These are phyloP conservation scores for Blastobotrys chiropterorum DNA, from an alignment of 805 yeast species.

Conservation along the genomic window DNA sequence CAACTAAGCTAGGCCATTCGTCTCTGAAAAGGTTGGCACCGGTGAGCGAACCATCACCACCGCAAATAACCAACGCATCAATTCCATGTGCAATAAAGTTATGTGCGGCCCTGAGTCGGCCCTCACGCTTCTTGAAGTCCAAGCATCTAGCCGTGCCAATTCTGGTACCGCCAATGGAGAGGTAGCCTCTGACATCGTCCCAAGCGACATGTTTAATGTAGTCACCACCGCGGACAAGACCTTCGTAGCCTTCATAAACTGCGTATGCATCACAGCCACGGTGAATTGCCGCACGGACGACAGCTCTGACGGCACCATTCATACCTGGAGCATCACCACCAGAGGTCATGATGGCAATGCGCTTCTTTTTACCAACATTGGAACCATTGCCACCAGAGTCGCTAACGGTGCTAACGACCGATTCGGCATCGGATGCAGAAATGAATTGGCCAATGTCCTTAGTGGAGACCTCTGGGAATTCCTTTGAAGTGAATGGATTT, in stretches of 20 bases:
- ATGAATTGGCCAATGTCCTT: slow-evolving; percentile 1
- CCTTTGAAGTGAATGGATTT: slow-evolving; percentile 24
- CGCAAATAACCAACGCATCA: slow-evolving; percentile 92
- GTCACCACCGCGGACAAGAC: slow-evolving; percentile 82
- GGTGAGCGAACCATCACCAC: slow-evolving; percentile 97
- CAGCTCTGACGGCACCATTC: slow-evolving; percentile 95
- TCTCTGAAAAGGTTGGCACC: slow-evolving; percentile 93
- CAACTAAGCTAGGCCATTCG: slow-evolving; percentile 88
- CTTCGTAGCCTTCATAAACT: slow-evolving; percentile 91
- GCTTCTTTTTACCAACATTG: slow-evolving; percentile 33
- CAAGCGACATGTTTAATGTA: slow-evolving; percentile 73
- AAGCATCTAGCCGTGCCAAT: slow-evolving; percentile 94
- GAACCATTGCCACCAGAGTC: slow-evolving; percentile 4
- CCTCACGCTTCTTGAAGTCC: slow-evolving; percentile 79
- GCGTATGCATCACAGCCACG: slow-evolving; percentile 88
- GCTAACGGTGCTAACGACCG: slow-evolving; percentile 15
- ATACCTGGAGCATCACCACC: slow-evolving; percentile 99
- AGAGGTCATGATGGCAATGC: slow-evolving; percentile 93
- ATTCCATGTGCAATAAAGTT: slow-evolving; percentile 83
- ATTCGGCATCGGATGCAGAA: slow-evolving; percentile 3
- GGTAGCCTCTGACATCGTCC: slow-evolving; percentile 94
- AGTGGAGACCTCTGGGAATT: background rate
- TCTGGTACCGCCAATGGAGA: slow-evolving; percentile 87
- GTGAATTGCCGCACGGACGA: slow-evolving; percentile 85
- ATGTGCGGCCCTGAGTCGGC: slow-evolving; percentile 76